Evolutionary conservation across 768 basidiomycete species (phyloP).

Genomic region (Lentinus brumalis): DNA sequence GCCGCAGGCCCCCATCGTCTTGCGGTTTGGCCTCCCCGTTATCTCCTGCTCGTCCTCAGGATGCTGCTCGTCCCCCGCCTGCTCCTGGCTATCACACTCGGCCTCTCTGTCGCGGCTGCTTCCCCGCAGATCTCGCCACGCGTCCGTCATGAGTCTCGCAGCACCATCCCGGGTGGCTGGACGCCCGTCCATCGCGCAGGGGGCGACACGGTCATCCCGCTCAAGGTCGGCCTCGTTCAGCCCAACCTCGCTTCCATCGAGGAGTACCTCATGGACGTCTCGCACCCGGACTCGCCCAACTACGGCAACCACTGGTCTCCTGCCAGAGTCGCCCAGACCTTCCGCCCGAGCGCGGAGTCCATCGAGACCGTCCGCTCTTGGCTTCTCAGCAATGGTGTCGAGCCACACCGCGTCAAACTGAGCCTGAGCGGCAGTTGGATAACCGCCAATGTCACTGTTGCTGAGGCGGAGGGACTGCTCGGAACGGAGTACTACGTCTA

Average conservation of each 20-base stretch:
- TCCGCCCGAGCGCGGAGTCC: conserved; percentile 45
- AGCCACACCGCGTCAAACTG: conserved; percentile 39
- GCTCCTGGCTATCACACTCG: conserved; percentile 12
- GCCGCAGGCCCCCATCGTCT: not conserved
- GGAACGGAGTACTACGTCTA: conserved; percentile 57
- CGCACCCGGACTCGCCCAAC: conserved; percentile 49
- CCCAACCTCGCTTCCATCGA: conserved; percentile 46
- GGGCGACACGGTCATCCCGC: conserved; percentile 38
- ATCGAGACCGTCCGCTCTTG: conserved; percentile 44
- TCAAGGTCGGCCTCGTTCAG: conserved; percentile 51
- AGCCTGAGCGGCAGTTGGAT: conserved; percentile 47
- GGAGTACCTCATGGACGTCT: conserved; percentile 46
- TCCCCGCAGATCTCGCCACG: conserved; percentile 3
- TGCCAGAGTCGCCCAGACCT: conserved; percentile 44
- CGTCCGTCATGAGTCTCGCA: conserved; percentile 13
- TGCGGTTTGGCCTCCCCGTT: not conserved
- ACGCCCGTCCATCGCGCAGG: conserved; percentile 36
- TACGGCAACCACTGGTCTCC: conserved; percentile 54
- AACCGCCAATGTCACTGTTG: conserved; percentile 40
- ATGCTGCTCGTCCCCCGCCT: conserved; percentile 11
- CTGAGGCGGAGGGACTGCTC: conserved; percentile 47
- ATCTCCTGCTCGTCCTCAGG: conserved; percentile 4
- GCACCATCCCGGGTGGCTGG: conserved; percentile 37
- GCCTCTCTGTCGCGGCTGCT: not conserved
- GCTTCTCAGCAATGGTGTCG: conserved; percentile 43